Evolutionary conservation across 1,284 basidiomycete genomes (phyloP), one percentile per base, ranked within the genome.

Genomic region (Pseudozyma thailandica): DNA sequence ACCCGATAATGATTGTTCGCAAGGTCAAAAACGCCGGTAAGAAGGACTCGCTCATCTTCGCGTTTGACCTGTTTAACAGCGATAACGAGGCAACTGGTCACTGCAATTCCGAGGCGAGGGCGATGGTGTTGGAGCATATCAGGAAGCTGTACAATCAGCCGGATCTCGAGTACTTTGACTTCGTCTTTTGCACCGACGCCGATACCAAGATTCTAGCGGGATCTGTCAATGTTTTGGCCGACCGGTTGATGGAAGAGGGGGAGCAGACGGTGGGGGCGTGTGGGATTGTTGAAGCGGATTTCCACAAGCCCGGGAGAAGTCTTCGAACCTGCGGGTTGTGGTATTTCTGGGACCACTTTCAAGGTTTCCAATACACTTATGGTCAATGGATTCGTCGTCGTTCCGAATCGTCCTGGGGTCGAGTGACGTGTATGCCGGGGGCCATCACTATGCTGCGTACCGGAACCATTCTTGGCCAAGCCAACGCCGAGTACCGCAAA

Each of bases 41-140:
- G 51, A 65, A 65, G 44, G 62, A 65, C 23, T 65, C 62, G 41
- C 56, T 65, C 55, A 65, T 59, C 38, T 65, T 65, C 26, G 55
- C 62, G 3, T 65, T 65, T 15, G 62, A 65, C 38, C 50, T 65
- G 16, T 65, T 65, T 43, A 65, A 65, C 62, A 57, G 50, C 50
- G 51, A 59, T 12, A 59, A 65, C 39, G 62, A 59, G 30, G 56
- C 55, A 1, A 65, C 56, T 2, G 56, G 56, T 0, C 51, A 65
- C 21, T 54, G 50, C 52, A 65, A 65, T 21, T 30, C 47, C 2
- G 56, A 59, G 27, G 62, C 62, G 1, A 33, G 62, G 8, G 51
- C 41, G 12, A 43, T 65, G 46, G 56, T 65, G 46, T 15, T 65
- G 20, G 46, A 58, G 2, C 55, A 59, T 38, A 65, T 65, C 26